Evolutionary conservation across 305 asterid genomes (phyloP), one percentile per base, ranked within the genome.

Genomic region (Fraxinus floribunda): DNA sequence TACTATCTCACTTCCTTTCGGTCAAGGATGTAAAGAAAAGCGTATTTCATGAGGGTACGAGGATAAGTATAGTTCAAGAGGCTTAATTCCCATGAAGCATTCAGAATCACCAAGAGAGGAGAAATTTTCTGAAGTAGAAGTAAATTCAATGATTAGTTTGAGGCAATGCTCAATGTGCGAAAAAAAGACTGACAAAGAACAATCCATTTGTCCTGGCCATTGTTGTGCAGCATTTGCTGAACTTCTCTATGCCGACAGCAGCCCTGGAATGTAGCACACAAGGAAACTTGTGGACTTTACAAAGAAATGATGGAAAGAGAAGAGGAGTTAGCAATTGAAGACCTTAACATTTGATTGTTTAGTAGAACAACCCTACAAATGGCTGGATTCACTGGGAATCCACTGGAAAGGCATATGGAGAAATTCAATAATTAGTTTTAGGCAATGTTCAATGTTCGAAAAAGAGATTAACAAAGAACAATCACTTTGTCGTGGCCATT

Each of bases 1-100:
- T 91, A 32, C 88, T 92, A 0, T 89, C 32, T 88, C 92, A 0
- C 87, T 88, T 66, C 93, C 93, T 49, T 90, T 90, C 2, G 82
- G 83, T 81, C 90, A 80, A 49, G 87, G 86, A 29, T 89, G 88
- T 38, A 81, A 85, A 46, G n/a, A 89, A 86, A 8, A 84, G 30
- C 73, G 26, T n/a, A 75, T 83, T 44, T 86, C 41, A 5, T 6
- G 9, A 0, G 41, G 41, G 6, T 36, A 36, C n/a, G n/a, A n/a
- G n/a, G n/a, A n/a, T n/a, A n/a, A 36, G 35, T 32, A 32, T 32
- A 32, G 41, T 6, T 36, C 88, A 10, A 80, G n/a, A 22, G 70
- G 82, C 66, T 89, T 88, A 7, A 84, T 86, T 3, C 87, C 90
- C 24, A 82, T 81, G 15, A 80, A 83, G 83, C 4, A 75, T 35